A percentile compares a stretch with the other conserved stretches of the same genome.
phyloP scores from a whole-genome alignment of 2,329 filamentous ascomycete genomes.

The Cylindrodendrum hubeiense region DNA sequence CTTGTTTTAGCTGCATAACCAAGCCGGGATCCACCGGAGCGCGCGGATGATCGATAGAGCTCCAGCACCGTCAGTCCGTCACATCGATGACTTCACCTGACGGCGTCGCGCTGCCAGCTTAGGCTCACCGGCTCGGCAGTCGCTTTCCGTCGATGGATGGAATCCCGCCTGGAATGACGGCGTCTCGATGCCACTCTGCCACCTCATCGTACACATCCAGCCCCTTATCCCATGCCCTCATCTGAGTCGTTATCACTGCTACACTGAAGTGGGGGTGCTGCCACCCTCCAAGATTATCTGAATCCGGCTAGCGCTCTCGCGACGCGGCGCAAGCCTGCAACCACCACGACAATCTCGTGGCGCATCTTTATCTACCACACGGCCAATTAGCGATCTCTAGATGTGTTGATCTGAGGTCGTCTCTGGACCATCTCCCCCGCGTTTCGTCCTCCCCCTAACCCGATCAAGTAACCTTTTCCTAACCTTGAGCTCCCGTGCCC shows the following conservation, averaged over 20 bases:
- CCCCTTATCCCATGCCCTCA: background rate
- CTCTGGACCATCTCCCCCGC: conserved; percentile 10
- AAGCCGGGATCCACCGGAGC: background rate
- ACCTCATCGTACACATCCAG: background rate
- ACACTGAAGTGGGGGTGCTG: conserved; percentile 1
- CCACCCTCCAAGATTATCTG: conserved; percentile 21
- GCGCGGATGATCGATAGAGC: background rate
- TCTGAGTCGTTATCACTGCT: conserved; percentile 14
- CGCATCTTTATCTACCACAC: conserved; percentile 1
- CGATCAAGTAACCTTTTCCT: conserved; percentile 10
- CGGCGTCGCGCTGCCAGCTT: background rate
- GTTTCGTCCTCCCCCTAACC: conserved; percentile 7
- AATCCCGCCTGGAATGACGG: background rate
- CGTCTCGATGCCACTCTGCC: background rate
- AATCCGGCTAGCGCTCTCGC: conserved; percentile 12
- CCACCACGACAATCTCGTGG: background rate
- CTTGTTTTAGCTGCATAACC: conserved; percentile 2
- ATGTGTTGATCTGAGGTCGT: conserved; percentile 2
- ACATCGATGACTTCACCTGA: background rate
- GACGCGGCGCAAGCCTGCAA: background rate
- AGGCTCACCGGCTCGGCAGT: background rate
- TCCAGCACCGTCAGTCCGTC: background rate
- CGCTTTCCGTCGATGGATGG: background rate
- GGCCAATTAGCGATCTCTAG: background rate
- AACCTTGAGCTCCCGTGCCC: background rate